Percentiles rank a stretch among this genome's conserved stretches.
Conservation (phyloP, 495 filamentous ascomycete genomes). For the Ramalina peruviana region DNA sequence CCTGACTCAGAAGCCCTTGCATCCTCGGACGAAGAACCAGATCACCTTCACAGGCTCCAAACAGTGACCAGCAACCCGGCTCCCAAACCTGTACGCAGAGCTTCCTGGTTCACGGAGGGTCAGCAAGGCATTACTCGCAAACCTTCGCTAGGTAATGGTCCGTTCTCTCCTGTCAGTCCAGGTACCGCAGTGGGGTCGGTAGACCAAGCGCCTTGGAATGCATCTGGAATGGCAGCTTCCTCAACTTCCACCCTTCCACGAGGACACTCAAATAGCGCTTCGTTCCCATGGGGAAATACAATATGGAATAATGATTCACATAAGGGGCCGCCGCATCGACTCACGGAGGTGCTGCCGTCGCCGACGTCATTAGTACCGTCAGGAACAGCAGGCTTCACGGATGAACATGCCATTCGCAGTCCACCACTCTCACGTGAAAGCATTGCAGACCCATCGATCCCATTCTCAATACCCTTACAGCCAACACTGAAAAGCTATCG, state of each 20-base stretch:
- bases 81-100: slow-evolving; percentile 32
- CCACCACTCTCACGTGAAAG: slow-evolving; percentile 37
- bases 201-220: slow-evolving; percentile 57
- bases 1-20: slow-evolving; percentile 87
- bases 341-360: slow-evolving; percentile 64
- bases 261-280: slow-evolving; percentile 37
- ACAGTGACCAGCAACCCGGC: slow-evolving; percentile 22
- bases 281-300: slow-evolving; percentile 60
- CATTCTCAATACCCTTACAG: slow-evolving; percentile 80
- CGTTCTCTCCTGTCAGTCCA: slow-evolving; percentile 62
- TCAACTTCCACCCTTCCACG: slow-evolving; percentile 42
- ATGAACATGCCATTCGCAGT: slow-evolving; percentile 38
- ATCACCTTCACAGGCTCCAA: slow-evolving; percentile 27
- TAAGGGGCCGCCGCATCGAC: slow-evolving; percentile 58
- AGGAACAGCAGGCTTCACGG: slow-evolving; percentile 23
- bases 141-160: slow-evolving; percentile 33
- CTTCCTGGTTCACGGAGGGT: slow-evolving; percentile 42
- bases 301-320: slow-evolving; percentile 65
- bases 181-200: slow-evolving; percentile 59
- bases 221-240: slow-evolving; percentile 26
- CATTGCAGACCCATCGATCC: slow-evolving; percentile 49
- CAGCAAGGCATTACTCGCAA: slow-evolving; percentile 33
- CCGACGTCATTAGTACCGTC: slow-evolving; percentile 53
- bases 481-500: slow-evolving; percentile 86
- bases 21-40: slow-evolving; percentile 83